Evolutionary conservation across 495 filamentous ascomycete genomes (phyloP).

Genomic region (Haplographium delicatum): DNA sequence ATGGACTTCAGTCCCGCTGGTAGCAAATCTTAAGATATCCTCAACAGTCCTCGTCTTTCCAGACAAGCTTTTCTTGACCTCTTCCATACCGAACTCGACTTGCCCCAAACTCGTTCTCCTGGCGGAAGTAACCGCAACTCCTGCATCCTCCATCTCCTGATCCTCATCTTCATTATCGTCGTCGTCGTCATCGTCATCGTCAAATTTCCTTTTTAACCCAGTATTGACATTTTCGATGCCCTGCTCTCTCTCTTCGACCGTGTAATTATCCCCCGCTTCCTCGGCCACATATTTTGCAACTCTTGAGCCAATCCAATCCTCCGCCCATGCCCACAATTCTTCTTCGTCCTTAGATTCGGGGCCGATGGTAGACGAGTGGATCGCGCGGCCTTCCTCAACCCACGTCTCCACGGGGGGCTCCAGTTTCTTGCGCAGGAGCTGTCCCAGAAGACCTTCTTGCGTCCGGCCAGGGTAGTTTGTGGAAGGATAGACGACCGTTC

Average conservation of each 20-base stretch:
- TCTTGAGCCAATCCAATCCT: conserved; percentile 30
- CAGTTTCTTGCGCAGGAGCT: conserved; percentile 73
- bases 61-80: conserved; percentile 29
- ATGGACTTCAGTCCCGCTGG: conserved; percentile 37
- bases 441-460: conserved; percentile 55
- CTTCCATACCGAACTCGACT: conserved; percentile 35
- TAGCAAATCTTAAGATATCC: conserved; percentile 49
- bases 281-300: conserved; percentile 35
- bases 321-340: conserved; percentile 32
- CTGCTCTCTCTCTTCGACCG: conserved; percentile 58
- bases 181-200: conserved; percentile 40
- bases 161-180: conserved; percentile 42
- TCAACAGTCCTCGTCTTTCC: conserved; percentile 26
- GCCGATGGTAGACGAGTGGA: conserved; percentile 23
- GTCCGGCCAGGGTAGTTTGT: conserved; percentile 70
- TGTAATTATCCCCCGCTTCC: conserved; percentile 53
- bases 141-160: conserved; percentile 35
- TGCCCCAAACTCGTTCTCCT: conserved; percentile 34
- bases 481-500: conserved; percentile 64
- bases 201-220: conserved; percentile 55
- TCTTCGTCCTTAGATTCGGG: conserved; percentile 28
- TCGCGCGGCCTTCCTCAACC: conserved; percentile 54
- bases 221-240: conserved; percentile 69
- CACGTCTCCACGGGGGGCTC: conserved; percentile 69
- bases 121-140: conserved; percentile 40